These are phyloP conservation scores for Aspergillus versicolor DNA, from an alignment of 2,329 filamentous ascomycete genomes.

Conservation along the genomic window DNA sequence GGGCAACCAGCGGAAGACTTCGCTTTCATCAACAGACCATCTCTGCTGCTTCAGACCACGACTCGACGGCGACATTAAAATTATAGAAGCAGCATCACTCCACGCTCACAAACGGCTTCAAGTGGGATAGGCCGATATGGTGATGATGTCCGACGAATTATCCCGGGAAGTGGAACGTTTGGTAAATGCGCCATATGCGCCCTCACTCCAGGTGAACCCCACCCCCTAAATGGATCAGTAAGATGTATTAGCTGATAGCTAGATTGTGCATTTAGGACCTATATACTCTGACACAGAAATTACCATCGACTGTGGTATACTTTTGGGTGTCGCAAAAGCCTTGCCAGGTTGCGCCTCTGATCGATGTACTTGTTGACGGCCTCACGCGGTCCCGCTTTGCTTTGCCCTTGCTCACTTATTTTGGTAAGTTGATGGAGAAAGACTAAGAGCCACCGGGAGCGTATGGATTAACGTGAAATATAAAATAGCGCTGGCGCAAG, in stretches of 20 bases:
- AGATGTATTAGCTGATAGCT: slow-evolving; percentile 8
- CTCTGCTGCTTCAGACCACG: background rate
- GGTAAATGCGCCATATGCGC: slow-evolving; percentile 50
- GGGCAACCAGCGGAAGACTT: slow-evolving; percentile 19
- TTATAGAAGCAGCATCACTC: background rate
- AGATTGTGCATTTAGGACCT: slow-evolving; percentile 27
- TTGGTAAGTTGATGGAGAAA: slow-evolving; percentile 41
- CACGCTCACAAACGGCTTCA: background rate
- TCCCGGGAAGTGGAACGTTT: slow-evolving; percentile 47
- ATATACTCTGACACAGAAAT: slow-evolving; percentile 26
- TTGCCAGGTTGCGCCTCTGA: slow-evolving; percentile 50
- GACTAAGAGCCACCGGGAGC: background rate
- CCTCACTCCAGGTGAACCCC: slow-evolving; percentile 48
- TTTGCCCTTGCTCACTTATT: slow-evolving; percentile 48
- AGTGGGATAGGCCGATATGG: background rate
- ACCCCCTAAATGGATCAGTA: background rate
- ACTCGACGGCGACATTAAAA: background rate
- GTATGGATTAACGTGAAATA: slow-evolving; percentile 10
- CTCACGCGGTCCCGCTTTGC: slow-evolving; percentile 53
- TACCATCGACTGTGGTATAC: slow-evolving; percentile 37
- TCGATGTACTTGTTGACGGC: slow-evolving; percentile 48
- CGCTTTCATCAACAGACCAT: slow-evolving; percentile 11
- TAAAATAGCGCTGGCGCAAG: slow-evolving; percentile 25
- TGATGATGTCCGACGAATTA: slow-evolving; percentile 27
- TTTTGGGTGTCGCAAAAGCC: slow-evolving; percentile 50